Base-by-base conservation (phyloP, 805 yeast species). In the Lachancea sp. region DNA sequence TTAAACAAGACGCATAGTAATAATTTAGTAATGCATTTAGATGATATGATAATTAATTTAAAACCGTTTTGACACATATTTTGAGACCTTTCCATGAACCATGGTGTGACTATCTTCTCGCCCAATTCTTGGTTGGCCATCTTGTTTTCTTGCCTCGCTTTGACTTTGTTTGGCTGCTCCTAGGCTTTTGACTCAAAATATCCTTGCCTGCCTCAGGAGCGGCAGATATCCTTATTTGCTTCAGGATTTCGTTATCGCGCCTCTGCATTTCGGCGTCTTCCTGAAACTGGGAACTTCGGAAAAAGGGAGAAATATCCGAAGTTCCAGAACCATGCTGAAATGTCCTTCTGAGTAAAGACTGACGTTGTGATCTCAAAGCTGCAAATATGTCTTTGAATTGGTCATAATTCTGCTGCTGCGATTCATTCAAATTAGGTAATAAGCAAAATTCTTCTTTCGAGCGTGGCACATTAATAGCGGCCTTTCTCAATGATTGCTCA, bases 381-480 rank as follows among this genome's bases (percentile, higher is more conserved):
- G 46, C 44, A 4, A 60, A 48, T 0, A 48, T 43, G 12, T 47
- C 37, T 36, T 49, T 55, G 20, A 60, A 49, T 32, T 48, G 50
- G 23, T 46, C 52, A 23, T 46, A 60, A 26, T 51, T 50, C 12
- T 47, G 50, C 7, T 47, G 42, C 18, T 53, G 55, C 2, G 29
- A n/a, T 8, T 45, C 50, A 7, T 43, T 46, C 8, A 49, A 45
- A 11, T 43, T 54, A 11, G 50, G 48, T 5, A 60, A 28, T 4
- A 42, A 43, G 4, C 44, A 25, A 40, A 56, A 59, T 26, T 55
- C 61, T 2, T 45, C 52, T 17, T 50, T 53, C 3, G 53, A 44
- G 5, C 43, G 41, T 2, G 65, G 65, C 12, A 60, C 34, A 9
- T 42, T 31, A 13, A 45, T 47, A 1, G 63, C 61, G 3, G 56